These are phyloP conservation scores for Fonsecaea monophora DNA, from an alignment of 2,329 filamentous ascomycete genomes.

Conservation along the genomic window DNA sequence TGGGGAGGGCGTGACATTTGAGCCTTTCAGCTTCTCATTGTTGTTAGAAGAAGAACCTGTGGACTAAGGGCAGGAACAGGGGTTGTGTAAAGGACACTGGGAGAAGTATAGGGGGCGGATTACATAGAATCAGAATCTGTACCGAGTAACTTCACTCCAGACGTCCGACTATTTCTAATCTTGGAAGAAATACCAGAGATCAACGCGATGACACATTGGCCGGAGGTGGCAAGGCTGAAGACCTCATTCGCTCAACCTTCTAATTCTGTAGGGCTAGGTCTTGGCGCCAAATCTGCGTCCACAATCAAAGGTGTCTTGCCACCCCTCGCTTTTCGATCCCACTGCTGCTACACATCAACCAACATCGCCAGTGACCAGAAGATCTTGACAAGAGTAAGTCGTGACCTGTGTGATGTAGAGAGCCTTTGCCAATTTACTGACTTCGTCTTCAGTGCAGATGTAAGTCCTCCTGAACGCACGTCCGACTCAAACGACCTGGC, in stretches of 20 bases:
- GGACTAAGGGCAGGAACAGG: slow-evolving; percentile 44
- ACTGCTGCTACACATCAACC: slow-evolving; percentile 15
- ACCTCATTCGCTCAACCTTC: slow-evolving; percentile 9
- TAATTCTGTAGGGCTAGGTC: not conserved
- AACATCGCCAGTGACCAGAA: slow-evolving; percentile 33
- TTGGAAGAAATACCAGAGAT: too few species aligned
- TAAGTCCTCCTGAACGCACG: slow-evolving; percentile 60
- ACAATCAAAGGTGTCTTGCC: slow-evolving; percentile 13
- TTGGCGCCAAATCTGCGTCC: slow-evolving; percentile 18
- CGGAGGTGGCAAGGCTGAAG: not conserved
- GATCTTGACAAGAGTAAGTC: slow-evolving; percentile 39
- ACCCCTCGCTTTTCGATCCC: slow-evolving; percentile 19
- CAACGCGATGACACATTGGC: too few species aligned
- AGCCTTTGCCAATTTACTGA: slow-evolving; percentile 18
- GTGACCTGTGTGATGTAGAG: too few species aligned
- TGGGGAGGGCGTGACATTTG: slow-evolving; percentile 84
- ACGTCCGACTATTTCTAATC: slow-evolving; percentile 45
- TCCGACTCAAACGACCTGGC: slow-evolving; percentile 2
- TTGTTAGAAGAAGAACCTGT: slow-evolving; percentile 79
- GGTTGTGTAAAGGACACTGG: not conserved
- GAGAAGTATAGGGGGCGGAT: not conserved
- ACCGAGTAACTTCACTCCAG: not conserved
- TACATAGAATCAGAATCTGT: not conserved
- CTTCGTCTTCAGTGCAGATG: slow-evolving; percentile 77
- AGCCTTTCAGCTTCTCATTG: slow-evolving; percentile 85